Conservation (phyloP, 73 alveolate genomes). For the Paramecium tetraurelia region DNA sequence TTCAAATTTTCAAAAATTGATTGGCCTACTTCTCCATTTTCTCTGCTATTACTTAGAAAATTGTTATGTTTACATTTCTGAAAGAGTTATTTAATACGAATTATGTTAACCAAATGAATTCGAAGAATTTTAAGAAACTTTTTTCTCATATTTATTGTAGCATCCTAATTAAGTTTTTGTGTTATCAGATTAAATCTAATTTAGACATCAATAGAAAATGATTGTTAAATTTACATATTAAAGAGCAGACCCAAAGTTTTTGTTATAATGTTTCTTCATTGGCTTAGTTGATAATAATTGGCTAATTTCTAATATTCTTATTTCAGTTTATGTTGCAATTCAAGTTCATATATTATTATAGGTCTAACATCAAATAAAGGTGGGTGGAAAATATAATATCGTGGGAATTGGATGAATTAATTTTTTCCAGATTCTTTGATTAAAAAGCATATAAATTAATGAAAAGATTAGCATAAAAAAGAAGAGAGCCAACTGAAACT, state of each 20-base stretch:
- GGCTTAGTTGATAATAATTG: conserved; percentile 73
- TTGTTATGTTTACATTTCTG: not conserved
- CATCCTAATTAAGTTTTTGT: not conserved
- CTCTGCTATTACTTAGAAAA: no score
- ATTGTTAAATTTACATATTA: not conserved
- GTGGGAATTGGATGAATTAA: not conserved
- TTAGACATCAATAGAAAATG: not conserved
- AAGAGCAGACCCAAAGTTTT: conserved; percentile 64
- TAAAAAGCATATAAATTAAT: not conserved
- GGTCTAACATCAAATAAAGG: not conserved
- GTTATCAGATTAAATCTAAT: not conserved
- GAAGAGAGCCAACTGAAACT: not conserved
- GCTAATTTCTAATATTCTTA: conserved; percentile 89
- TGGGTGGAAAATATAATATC: not conserved
- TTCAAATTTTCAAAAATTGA: not conserved
- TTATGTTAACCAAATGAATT: not conserved
- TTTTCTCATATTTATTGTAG: not conserved
- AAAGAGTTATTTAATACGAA: not conserved
- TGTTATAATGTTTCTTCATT: conserved; percentile 70
- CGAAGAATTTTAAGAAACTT: not conserved
- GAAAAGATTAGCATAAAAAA: not conserved
- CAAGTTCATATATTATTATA: conserved; percentile 64
- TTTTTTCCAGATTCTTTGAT: conserved; percentile 14
- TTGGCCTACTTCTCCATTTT: no score
- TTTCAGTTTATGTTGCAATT: conserved; percentile 82